Evolutionary conservation across 2,329 filamentous ascomycete genomes (phyloP).

Genomic region (Aureobasidium uvarum): DNA sequence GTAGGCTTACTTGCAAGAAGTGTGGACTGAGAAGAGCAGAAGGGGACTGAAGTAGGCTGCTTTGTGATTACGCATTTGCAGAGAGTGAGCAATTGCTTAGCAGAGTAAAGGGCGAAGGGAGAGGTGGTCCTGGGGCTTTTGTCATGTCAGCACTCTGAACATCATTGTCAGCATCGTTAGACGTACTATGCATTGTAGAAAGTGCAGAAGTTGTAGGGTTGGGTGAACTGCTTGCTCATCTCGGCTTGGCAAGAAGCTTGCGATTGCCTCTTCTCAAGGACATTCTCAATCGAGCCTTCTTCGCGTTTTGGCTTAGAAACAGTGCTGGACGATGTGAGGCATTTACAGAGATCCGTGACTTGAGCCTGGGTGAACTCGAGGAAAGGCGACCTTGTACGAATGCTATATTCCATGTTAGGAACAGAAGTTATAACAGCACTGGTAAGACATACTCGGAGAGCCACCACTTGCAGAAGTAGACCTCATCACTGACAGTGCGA

Average conservation of each 20-base stretch:
- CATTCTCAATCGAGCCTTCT: neutral
- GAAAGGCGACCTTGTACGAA: neutral
- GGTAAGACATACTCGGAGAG: neutral
- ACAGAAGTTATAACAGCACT: neutral
- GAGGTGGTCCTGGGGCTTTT: neutral
- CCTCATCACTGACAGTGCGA: neutral
- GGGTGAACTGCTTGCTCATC: neutral
- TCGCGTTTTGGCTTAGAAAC: neutral
- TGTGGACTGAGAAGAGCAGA: neutral
- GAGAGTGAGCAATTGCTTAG: neutral
- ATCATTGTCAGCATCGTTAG: neutral
- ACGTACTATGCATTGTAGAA: slow-evolving; percentile 2
- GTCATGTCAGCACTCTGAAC: neutral
- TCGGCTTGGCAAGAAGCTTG: neutral
- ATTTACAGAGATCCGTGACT: neutral
- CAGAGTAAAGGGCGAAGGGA: neutral
- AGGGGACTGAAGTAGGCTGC: neutral
- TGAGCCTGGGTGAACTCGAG: neutral
- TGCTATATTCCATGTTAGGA: neutral
- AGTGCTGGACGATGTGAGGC: neutral
- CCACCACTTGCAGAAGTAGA: slow-evolving; percentile 3
- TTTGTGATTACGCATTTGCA: neutral
- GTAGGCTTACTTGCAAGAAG: neutral
- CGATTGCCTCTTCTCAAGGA: neutral
- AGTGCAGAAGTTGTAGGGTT: neutral